Percentiles rank a stretch among this genome's conserved stretches.
These are phyloP conservation scores for Macadamia integrifolia DNA, from an alignment of 164 flowering plant genomes.

Conservation along the genomic window DNA sequence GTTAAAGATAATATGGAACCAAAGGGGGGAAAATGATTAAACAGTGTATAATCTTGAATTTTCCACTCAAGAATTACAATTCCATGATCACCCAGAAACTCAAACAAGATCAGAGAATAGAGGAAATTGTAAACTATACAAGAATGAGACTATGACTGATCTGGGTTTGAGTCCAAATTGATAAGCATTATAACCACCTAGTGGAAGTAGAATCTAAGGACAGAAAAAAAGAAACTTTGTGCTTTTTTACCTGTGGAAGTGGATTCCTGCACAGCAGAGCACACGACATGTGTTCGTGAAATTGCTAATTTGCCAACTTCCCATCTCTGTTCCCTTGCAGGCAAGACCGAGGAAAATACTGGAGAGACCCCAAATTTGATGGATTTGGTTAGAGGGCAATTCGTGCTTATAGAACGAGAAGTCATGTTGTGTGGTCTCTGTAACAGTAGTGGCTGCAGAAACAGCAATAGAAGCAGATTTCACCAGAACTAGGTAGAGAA, in stretches of 20 bases:
- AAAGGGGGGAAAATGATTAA: neutral
- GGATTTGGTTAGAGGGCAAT: slow-evolving; percentile 7
- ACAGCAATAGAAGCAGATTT: neutral
- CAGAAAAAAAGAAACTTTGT: neutral
- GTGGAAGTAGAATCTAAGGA: neutral
- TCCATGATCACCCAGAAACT: neutral
- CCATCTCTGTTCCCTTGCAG: neutral
- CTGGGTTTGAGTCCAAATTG: no score
- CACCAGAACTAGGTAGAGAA: neutral
- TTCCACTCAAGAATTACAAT: neutral
- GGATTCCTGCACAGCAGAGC: slow-evolving; percentile 26
- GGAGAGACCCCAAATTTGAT: slow-evolving; percentile 8
- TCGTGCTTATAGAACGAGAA: slow-evolving; percentile 12
- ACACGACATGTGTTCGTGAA: slow-evolving; percentile 13
- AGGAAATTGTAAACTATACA: neutral
- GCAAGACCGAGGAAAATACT: slow-evolving; percentile 8
- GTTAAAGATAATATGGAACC: neutral
- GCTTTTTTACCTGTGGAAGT: slow-evolving; percentile 15
- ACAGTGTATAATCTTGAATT: neutral
- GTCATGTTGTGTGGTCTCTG: slow-evolving; percentile 10
- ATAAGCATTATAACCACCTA: no score
- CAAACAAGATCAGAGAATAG: neutral
- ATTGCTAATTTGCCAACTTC: neutral
- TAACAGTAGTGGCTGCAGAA: neutral
- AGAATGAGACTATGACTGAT: no score